These are phyloP conservation scores for Helianthus annuus DNA, from an alignment of 129 eudicot species.

Conservation along the genomic window DNA sequence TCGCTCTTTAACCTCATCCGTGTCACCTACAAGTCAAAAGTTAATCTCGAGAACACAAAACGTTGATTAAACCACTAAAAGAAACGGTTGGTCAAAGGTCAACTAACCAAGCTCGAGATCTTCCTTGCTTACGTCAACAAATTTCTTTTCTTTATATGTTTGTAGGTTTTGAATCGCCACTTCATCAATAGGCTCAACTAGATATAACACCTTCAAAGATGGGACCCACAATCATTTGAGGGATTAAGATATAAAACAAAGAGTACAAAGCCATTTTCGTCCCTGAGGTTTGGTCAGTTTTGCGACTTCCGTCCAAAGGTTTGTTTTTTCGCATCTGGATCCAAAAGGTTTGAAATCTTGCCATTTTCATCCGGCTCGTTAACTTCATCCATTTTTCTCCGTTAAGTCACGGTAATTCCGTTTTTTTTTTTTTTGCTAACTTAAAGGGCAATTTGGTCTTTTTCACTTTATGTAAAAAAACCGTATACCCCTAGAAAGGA, in stretches of 20 bases:
- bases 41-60: not conserved
- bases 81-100: not conserved
- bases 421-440: too few species aligned
- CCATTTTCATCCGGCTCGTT: too few species aligned
- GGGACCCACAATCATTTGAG: not conserved
- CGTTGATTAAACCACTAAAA: not conserved
- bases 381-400: too few species aligned
- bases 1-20: conserved; percentile 88
- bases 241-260: not conserved
- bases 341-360: too few species aligned
- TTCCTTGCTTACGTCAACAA: conserved; percentile 99
- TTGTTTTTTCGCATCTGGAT: too few species aligned
- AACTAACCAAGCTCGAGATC: conserved; percentile 95
- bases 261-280: too few species aligned
- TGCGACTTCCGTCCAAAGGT: too few species aligned
- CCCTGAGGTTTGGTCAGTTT: too few species aligned
- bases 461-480: too few species aligned
- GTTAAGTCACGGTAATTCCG: too few species aligned
- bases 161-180: conserved; percentile 92
- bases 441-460: too few species aligned
- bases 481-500: too few species aligned
- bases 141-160: conserved; percentile 90
- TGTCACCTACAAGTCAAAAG: conserved; percentile 53
- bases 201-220: conserved; percentile 58
- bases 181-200: conserved; percentile 95